phyloP scores from a whole-genome alignment of 352 stramenopile genomes.

The Phytophthora quininea region DNA sequence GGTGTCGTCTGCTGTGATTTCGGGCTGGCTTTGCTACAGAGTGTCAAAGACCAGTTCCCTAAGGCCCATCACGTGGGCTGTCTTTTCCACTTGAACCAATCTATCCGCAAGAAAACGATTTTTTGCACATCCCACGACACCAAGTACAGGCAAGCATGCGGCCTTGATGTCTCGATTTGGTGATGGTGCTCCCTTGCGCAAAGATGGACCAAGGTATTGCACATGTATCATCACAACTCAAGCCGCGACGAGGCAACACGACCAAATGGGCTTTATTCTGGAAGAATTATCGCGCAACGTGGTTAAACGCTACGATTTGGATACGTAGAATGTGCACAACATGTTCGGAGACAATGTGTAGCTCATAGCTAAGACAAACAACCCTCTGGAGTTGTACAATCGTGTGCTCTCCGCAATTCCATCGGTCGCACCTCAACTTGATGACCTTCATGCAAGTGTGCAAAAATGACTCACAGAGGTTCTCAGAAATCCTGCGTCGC shows the following conservation, averaged over 20 bases:
- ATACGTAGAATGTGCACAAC: neutral
- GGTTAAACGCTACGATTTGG: neutral
- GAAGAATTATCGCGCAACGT: neutral
- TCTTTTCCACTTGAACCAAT: no score
- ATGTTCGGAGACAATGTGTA: neutral
- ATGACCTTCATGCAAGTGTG: neutral
- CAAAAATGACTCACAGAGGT: neutral
- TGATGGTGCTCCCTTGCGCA: neutral
- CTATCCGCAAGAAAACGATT: no score
- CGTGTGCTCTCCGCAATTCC: neutral
- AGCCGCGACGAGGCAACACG: neutral
- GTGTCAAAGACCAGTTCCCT: neutral
- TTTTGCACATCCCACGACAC: neutral
- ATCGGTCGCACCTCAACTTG: neutral
- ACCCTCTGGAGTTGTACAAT: neutral
- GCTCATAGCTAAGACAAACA: neutral
- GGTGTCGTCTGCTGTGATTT: neutral
- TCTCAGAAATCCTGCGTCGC: neutral
- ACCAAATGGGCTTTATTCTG: neutral
- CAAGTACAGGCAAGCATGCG: neutral
- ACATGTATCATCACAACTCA: neutral
- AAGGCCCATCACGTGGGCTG: neutral
- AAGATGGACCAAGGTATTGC: neutral
- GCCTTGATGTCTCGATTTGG: neutral
- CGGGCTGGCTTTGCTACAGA: neutral